Percentiles rank a stretch among this genome's conserved stretches.
phyloP scores from a whole-genome alignment of 164 flowering plant species.

The Pachysandra terminalis region DNA sequence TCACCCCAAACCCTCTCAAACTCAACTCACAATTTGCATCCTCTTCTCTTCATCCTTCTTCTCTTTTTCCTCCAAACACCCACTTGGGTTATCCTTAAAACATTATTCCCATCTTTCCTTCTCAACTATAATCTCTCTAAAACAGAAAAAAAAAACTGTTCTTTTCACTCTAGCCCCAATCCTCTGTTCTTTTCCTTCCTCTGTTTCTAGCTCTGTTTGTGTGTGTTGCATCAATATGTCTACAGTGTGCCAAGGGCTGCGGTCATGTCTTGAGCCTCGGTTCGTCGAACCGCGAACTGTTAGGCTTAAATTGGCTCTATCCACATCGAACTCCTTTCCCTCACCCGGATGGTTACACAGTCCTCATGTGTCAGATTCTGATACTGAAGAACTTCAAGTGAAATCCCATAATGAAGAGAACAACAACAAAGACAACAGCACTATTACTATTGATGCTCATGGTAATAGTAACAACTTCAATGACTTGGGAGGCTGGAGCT shows the following conservation, averaged over 20 bases:
- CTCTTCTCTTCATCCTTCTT: neutral
- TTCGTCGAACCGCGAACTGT: slow-evolving; percentile 26
- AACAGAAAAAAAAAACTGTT: no score
- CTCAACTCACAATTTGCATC: neutral
- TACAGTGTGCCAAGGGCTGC: slow-evolving; percentile 35
- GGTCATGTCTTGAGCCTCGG: slow-evolving; percentile 40
- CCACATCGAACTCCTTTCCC: slow-evolving; percentile 10
- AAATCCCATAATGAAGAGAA: neutral
- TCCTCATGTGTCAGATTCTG: neutral
- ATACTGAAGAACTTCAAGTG: neutral
- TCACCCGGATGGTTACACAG: neutral
- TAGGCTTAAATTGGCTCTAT: slow-evolving; percentile 29
- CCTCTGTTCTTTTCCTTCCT: slow-evolving; percentile 1
- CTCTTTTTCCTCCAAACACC: neutral
- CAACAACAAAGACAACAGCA: no score
- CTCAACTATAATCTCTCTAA: neutral
- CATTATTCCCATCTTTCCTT: neutral
- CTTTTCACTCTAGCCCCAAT: neutral
- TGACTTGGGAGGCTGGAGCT: slow-evolving; percentile 37
- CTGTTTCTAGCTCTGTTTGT: neutral
- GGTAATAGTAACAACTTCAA: neutral
- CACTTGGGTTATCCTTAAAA: no score
- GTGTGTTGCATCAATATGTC: slow-evolving; percentile 21
- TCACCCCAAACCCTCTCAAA: slow-evolving; percentile 1
- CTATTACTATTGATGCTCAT: neutral